Conservation (phyloP, 768 basidiomycete genomes). For the Podaxis rugospora region DNA sequence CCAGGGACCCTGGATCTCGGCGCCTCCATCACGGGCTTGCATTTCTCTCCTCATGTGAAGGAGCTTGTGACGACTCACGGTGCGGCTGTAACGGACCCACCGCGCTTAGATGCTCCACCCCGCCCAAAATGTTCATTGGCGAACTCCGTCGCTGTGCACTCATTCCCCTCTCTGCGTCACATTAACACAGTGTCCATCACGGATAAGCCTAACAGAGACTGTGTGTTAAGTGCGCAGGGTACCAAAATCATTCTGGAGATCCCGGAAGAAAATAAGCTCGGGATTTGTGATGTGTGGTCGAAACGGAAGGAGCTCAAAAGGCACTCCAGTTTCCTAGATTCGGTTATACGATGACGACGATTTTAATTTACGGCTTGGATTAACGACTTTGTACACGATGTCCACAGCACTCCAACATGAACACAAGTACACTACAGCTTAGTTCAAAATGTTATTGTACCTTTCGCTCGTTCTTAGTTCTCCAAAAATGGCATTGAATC, state of each 20-base stretch:
- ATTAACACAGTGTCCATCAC: constrained; percentile 38
- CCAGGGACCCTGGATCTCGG: constrained; percentile 44
- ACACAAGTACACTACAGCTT: constrained; percentile 1
- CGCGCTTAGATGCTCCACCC: constrained; percentile 8
- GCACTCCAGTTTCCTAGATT: constrained; percentile 26
- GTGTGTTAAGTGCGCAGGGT: constrained; percentile 34
- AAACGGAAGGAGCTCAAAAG: constrained; percentile 28
- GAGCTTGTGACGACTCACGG: constrained; percentile 84
- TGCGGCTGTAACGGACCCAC: constrained; percentile 13
- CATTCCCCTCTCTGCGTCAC: constrained; percentile 58
- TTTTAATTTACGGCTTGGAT: background rate
- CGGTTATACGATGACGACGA: constrained; percentile 19
- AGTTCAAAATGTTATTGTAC: background rate
- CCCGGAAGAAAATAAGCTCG: constrained; percentile 22
- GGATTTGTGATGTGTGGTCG: constrained; percentile 26
- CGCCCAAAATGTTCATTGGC: constrained; percentile 19
- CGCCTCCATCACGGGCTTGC: constrained; percentile 63
- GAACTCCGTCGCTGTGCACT: constrained; percentile 44
- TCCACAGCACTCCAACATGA: background rate
- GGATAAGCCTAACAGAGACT: constrained; percentile 53
- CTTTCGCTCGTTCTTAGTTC: background rate
- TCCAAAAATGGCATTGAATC: background rate
- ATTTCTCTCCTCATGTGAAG: constrained; percentile 77
- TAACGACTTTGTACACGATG: background rate
- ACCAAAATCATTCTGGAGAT: constrained; percentile 23